Evolutionary conservation across 257 asterid species (phyloP).

Genomic region (Pogostemon cablin): DNA sequence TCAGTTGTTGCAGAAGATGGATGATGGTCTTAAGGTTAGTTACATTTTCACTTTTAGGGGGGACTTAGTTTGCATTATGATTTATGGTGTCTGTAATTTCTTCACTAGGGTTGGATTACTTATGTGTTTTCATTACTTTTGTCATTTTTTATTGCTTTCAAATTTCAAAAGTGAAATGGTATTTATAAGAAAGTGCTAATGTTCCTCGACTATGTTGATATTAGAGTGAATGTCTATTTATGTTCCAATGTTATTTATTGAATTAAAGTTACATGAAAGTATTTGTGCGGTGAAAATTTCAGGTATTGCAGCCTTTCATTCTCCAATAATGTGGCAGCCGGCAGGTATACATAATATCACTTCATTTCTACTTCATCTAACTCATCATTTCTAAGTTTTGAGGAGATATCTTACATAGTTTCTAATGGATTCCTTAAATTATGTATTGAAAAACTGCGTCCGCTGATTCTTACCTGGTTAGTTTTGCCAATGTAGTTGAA

Average conservation of each 20-base stretch:
- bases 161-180: background rate
- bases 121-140: background rate
- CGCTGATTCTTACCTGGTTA: constrained; percentile 1
- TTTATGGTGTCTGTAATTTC: background rate
- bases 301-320: constrained; percentile 72
- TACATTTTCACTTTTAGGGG: background rate
- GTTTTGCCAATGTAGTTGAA: constrained; percentile 54
- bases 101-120: background rate
- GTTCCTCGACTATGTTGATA: background rate
- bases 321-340: constrained; percentile 96
- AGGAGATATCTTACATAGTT: background rate
- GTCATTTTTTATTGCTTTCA: background rate
- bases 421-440: background rate
- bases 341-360: constrained; percentile 31
- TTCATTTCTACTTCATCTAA: too few species aligned
- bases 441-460: background rate
- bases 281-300: too few species aligned
- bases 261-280: too few species aligned
- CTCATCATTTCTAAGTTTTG: too few species aligned
- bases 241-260: too few species aligned
- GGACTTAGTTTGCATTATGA: background rate
- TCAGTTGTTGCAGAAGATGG: constrained; percentile 60
- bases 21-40: constrained; percentile 74
- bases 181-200: background rate
- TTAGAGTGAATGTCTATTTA: too few species aligned